Conservation (phyloP, 805 yeast species). For the Candida methanosorbosa region DNA sequence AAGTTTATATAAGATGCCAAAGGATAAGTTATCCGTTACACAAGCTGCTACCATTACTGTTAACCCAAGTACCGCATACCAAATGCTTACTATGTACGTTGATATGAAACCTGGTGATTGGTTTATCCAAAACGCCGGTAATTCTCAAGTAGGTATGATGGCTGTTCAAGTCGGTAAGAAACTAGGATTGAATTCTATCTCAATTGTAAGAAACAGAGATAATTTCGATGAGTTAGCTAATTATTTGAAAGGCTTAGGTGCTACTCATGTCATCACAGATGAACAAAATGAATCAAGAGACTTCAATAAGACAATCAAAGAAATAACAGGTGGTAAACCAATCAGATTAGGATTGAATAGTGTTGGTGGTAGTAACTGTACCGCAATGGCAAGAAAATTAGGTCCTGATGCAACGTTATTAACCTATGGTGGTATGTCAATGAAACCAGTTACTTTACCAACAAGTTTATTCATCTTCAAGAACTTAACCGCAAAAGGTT, state of each 20-base stretch:
- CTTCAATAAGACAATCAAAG: conserved; percentile 51
- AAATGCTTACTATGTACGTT: conserved; percentile 68
- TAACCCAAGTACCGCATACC: conserved; percentile 88
- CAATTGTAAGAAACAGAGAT: conserved; percentile 82
- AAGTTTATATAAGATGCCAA: conserved; percentile 51
- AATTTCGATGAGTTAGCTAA: conserved; percentile 51
- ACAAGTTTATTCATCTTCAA: conserved; percentile 87
- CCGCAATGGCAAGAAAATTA: conserved; percentile 78
- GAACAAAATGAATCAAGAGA: conserved; percentile 66
- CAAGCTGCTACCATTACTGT: conserved; percentile 88
- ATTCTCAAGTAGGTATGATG: conserved; percentile 87
- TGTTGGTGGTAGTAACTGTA: conserved; percentile 84
- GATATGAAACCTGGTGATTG: conserved; percentile 66
- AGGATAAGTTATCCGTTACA: conserved; percentile 37
- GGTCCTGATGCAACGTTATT: conserved; percentile 66
- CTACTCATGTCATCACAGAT: conserved; percentile 85
- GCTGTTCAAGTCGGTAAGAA: conserved; percentile 82
- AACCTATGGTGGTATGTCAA: conserved; percentile 97
- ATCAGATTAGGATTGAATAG: conserved; percentile 82
- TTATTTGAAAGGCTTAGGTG: conserved; percentile 62
- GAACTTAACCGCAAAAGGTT: conserved; percentile 77
- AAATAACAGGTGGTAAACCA: conserved; percentile 40
- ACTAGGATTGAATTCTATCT: conserved; percentile 74
- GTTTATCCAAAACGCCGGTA: conserved; percentile 95
- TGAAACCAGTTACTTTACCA: conserved; percentile 88